Percentiles rank a stretch among this genome's conserved stretches.
phyloP scores from a whole-genome alignment of 257 asterid species.

The Thymus mandschuricus region DNA sequence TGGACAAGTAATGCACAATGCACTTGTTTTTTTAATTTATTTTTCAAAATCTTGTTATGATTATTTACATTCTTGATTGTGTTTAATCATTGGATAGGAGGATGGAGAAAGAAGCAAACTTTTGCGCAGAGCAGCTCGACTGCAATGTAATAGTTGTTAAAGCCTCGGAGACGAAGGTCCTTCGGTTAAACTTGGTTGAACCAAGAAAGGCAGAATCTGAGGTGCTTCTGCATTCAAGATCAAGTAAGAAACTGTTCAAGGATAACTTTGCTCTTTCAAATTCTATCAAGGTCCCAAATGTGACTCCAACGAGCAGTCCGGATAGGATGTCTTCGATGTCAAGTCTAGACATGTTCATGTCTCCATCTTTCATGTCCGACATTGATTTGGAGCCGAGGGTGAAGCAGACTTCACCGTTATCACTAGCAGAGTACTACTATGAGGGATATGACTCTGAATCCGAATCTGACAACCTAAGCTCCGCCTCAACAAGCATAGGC shows the following conservation, averaged over 20 bases:
- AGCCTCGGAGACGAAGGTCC: conserved; percentile 65
- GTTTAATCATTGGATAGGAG: conserved; percentile 39
- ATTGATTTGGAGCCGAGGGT: conserved; percentile 52
- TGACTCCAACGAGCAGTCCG: conserved; percentile 86
- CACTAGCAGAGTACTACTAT: conserved; percentile 26
- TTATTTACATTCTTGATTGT: conserved; percentile 2
- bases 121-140: conserved; percentile 73
- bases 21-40: conserved; percentile 3
- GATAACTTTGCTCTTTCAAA: conserved; percentile 39
- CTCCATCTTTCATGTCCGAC: conserved; percentile 53
- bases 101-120: conserved; percentile 67
- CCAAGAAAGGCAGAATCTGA: conserved; percentile 37
- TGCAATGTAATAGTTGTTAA: conserved; percentile 77
- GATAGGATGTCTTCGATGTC: conserved; percentile 62
- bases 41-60: neutral
- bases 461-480: conserved; percentile 54
- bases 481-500: conserved; percentile 55
- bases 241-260: conserved; percentile 24
- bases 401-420: conserved; percentile 37
- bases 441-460: conserved; percentile 61
- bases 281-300: conserved; percentile 68
- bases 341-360: conserved; percentile 52
- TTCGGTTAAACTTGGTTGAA: conserved; percentile 68
- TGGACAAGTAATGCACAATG: conserved; percentile 72
- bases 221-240: conserved; percentile 33